Percentiles rank a stretch among this genome's conserved stretches.
Evolutionary conservation across 2,329 filamentous ascomycete species (phyloP).

Genomic region (Clarireedia sp.): DNA sequence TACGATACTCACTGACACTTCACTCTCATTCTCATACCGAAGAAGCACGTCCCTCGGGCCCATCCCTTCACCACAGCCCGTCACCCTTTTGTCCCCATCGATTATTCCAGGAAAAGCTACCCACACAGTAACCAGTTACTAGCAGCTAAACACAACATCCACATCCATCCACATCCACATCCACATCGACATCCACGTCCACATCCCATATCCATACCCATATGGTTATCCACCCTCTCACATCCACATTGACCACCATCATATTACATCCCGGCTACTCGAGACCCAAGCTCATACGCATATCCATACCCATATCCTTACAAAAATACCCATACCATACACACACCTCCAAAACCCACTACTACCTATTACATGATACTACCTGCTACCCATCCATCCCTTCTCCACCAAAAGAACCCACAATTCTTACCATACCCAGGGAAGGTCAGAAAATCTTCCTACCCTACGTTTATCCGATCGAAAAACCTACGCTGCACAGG

Average conservation of each 20-base stretch:
- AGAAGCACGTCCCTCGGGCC: too few species aligned
- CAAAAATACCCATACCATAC: background rate
- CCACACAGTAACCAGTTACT: too few species aligned
- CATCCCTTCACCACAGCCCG: too few species aligned
- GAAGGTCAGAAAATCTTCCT: background rate
- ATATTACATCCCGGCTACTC: constrained; percentile 3
- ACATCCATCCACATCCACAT: background rate
- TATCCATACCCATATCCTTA: background rate
- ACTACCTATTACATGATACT: background rate
- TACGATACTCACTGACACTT: too few species aligned
- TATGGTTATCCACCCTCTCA: background rate
- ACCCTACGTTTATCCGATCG: constrained; percentile 8
- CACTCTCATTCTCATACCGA: too few species aligned
- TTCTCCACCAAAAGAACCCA: background rate
- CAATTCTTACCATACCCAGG: background rate
- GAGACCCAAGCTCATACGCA: background rate
- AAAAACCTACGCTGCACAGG: constrained; percentile 8
- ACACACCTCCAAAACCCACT: background rate
- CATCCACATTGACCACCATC: background rate
- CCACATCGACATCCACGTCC: background rate
- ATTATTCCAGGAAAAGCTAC: too few species aligned
- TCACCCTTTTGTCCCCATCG: too few species aligned
- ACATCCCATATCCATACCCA: background rate
- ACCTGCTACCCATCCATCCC: background rate
- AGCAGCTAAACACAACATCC: too few species aligned